phyloP scores from a whole-genome alignment of 495 filamentous ascomycete species.

The Lophiotrema nucula region DNA sequence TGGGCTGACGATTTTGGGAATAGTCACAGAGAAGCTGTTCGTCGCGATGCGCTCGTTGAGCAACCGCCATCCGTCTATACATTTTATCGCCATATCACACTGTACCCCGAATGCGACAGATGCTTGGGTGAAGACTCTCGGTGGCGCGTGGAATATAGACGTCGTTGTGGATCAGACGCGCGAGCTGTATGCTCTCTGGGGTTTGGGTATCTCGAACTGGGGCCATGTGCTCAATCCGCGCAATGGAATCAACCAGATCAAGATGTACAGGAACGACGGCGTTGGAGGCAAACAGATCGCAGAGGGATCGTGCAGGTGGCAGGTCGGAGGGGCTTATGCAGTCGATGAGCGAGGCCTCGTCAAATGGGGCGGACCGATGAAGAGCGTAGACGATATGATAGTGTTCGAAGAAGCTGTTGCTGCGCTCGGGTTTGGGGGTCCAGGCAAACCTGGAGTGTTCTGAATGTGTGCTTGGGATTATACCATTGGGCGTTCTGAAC shows the following conservation, averaged over 20 bases:
- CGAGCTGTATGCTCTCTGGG: slow-evolving; percentile 24
- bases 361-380: slow-evolving; percentile 26
- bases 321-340: slow-evolving; percentile 23
- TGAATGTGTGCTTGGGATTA: no score
- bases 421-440: slow-evolving; percentile 17
- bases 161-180: slow-evolving; percentile 22
- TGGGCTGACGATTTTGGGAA: background rate
- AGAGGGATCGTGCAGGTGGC: slow-evolving; percentile 25
- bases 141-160: slow-evolving; percentile 24
- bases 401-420: slow-evolving; percentile 13
- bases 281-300: slow-evolving; percentile 23
- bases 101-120: slow-evolving; percentile 21
- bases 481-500: no score
- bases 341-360: slow-evolving; percentile 23
- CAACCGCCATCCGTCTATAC: slow-evolving; percentile 21
- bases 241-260: slow-evolving; percentile 21
- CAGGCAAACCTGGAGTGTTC: slow-evolving; percentile 14
- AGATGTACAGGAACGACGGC: slow-evolving; percentile 23
- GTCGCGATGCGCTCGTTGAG: slow-evolving; percentile 10
- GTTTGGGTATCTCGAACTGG: slow-evolving; percentile 29
- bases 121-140: slow-evolving; percentile 18
- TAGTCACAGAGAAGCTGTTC: slow-evolving; percentile 26
- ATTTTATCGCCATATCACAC: slow-evolving; percentile 27
- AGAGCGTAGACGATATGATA: slow-evolving; percentile 24
- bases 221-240: slow-evolving; percentile 26